These are phyloP conservation scores for Cicer judaicum DNA, from an alignment of 306 rosid species.

Conservation along the genomic window DNA sequence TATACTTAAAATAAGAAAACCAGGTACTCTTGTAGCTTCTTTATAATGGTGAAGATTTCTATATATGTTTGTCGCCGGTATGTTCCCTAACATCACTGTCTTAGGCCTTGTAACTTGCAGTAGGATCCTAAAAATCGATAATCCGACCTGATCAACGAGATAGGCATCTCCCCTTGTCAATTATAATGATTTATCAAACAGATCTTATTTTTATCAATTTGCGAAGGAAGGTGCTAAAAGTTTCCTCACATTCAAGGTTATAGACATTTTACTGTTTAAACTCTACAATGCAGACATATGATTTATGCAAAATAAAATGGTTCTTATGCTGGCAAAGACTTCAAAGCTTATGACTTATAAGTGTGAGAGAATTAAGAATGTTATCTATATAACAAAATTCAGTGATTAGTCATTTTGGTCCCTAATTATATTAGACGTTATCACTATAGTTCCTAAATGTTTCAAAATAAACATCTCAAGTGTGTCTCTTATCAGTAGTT, in stretches of 20 bases:
- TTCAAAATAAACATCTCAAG: too few relatives aligned
- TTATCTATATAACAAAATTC: too few relatives aligned
- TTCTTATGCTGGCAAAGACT: neutral
- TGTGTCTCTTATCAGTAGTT: too few relatives aligned
- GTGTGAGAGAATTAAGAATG: too few relatives aligned
- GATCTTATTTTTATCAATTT: neutral
- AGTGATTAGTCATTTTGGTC: too few relatives aligned
- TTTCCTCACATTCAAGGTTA: neutral
- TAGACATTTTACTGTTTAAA: neutral
- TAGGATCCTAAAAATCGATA: constrained; percentile 77
- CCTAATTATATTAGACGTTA: too few relatives aligned
- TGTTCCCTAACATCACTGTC: constrained; percentile 79
- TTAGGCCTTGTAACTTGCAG: constrained; percentile 87
- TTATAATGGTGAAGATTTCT: constrained; percentile 77
- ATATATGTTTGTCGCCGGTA: constrained; percentile 69
- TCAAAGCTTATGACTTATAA: neutral
- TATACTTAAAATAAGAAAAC: constrained; percentile 79
- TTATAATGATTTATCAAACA: constrained; percentile 19
- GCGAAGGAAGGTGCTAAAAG: constrained; percentile 22
- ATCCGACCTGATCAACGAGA: constrained; percentile 67
- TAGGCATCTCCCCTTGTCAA: constrained; percentile 23
- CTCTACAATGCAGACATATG: neutral
- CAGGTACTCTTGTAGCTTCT: constrained; percentile 68
- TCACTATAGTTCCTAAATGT: too few relatives aligned
- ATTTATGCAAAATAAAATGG: constrained; percentile 15